These are phyloP conservation scores for Kwoniella shandongensis DNA, from an alignment of 768 basidiomycete species.

Conservation along the genomic window DNA sequence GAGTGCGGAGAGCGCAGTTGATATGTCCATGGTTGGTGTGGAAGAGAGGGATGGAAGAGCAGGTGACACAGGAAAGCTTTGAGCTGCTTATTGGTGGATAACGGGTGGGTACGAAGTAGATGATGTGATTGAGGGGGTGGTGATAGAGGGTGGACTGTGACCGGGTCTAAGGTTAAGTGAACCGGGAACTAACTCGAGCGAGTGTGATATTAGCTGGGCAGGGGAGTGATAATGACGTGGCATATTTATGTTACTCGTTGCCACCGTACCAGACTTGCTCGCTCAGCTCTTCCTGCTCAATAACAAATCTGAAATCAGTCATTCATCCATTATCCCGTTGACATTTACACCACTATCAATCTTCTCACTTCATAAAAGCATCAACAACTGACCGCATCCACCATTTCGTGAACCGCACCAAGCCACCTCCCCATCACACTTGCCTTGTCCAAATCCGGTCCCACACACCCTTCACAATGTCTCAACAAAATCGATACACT, in stretches of 20 bases:
- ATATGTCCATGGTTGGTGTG: conserved; percentile 34
- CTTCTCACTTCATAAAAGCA: conserved; percentile 1
- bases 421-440: too few relatives aligned
- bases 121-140: background rate
- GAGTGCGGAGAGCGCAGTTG: conserved; percentile 36
- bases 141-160: too few relatives aligned
- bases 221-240: too few relatives aligned
- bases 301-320: background rate
- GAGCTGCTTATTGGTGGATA: background rate
- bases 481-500: conserved; percentile 25
- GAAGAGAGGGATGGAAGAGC: too few relatives aligned
- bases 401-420: too few relatives aligned
- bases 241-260: background rate
- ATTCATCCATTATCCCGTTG: too few relatives aligned
- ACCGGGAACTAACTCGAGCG: too few relatives aligned
- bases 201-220: too few relatives aligned
- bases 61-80: background rate
- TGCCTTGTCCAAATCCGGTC: background rate
- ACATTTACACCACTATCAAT: background rate
- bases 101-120: background rate
- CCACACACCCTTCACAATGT: conserved; percentile 21
- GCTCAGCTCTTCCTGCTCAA: background rate
- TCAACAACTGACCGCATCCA: too few relatives aligned
- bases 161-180: too few relatives aligned
- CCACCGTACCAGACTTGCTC: background rate